Percentiles rank a stretch among this genome's conserved stretches.
phyloP scores from a whole-genome alignment of 2,329 filamentous ascomycete genomes.

The Calonectria multiphialidica region DNA sequence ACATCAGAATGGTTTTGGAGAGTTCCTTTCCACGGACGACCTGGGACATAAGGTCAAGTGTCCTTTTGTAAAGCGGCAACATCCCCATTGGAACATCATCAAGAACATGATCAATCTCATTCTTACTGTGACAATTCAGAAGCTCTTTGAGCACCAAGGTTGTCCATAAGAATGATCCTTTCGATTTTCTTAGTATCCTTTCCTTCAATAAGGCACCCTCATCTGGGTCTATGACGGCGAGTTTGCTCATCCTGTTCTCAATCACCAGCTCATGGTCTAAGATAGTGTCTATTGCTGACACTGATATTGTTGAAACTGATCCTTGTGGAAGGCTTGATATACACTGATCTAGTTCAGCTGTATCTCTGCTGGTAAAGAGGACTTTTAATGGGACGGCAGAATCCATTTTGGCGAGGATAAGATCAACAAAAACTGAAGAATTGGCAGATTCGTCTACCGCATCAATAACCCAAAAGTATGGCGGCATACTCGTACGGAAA shows the following conservation, averaged over 20 bases:
- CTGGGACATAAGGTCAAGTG: conserved; percentile 46
- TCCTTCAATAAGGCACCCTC: conserved; percentile 35
- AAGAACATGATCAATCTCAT: conserved; percentile 46
- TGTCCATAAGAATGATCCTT: conserved; percentile 53
- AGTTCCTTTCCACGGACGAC: conserved; percentile 43
- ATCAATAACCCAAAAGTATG: conserved; percentile 49
- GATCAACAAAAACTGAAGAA: conserved; percentile 38
- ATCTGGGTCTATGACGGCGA: conserved; percentile 22
- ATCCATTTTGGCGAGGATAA: conserved; percentile 41
- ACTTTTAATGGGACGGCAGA: conserved; percentile 34
- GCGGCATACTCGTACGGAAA: conserved; percentile 10
- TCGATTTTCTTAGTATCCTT: conserved; percentile 50
- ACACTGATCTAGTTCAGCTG: conserved; percentile 29
- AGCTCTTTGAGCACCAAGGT: conserved; percentile 49
- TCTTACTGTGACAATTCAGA: conserved; percentile 38
- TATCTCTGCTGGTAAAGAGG: conserved; percentile 46
- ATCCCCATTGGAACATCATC: conserved; percentile 48
- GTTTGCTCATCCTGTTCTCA: conserved; percentile 3
- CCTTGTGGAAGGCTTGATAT: conserved; percentile 20
- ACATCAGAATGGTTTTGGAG: conserved; percentile 51
- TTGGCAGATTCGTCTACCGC: conserved; percentile 31
- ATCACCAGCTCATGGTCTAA: conserved; percentile 29
- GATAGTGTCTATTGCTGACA: conserved; percentile 30
- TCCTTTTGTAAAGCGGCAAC: conserved; percentile 49
- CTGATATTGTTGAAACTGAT: conserved; percentile 3